Evolutionary conservation across 139 green algal species (phyloP), one percentile per base, ranked within the genome.

Genomic region (Closterium sp.): DNA sequence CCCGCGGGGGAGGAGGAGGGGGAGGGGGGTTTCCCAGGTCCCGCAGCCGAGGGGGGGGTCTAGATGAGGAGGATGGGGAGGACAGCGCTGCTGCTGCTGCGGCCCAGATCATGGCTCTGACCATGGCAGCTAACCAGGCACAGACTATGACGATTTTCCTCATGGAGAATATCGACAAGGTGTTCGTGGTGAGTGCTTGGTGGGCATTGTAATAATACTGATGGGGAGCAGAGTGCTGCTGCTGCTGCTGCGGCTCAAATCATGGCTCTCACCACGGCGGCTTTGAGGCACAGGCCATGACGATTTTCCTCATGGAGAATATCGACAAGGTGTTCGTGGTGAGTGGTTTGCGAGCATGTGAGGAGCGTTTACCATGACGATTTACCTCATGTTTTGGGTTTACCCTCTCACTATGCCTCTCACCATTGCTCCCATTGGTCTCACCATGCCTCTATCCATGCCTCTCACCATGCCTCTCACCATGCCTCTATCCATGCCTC

Each of bases 121-220:
- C 88, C 28, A 33, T 34, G 34, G 88, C 88, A 1, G 88, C 88
- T 10, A 91, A 91, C 33, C 88, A 91, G 88, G 88, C 88, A 0
- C 81, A 91, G n/a, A 33, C n/a, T 16, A 91, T 91, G 32, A 87
- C 35, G 21, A 30, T 32, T 25, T 87, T n/a, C 33, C 81, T 91
- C 7, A 91, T 91, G 88, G 88, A 91, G 30, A 64, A 91, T 16
- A 90, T 84, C 8, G 25, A 31, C 0, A 31, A 30, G 33, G 25
- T 91, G 28, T 91, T 91, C 64, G 32, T 30, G 88, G 88, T 91
- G 88, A 87, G 35, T 84, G 84, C 84, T 84, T n/a, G 30, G 43
- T 69, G 43, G 43, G 6, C 36, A 55, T 55, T 55, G 36, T 12
- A 55, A 64, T 64, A 10, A 8, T 7, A 6, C 2, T 1, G 38